Base-by-base conservation (phyloP, 345 rosid genomes). In the Lepidium aucheri region DNA sequence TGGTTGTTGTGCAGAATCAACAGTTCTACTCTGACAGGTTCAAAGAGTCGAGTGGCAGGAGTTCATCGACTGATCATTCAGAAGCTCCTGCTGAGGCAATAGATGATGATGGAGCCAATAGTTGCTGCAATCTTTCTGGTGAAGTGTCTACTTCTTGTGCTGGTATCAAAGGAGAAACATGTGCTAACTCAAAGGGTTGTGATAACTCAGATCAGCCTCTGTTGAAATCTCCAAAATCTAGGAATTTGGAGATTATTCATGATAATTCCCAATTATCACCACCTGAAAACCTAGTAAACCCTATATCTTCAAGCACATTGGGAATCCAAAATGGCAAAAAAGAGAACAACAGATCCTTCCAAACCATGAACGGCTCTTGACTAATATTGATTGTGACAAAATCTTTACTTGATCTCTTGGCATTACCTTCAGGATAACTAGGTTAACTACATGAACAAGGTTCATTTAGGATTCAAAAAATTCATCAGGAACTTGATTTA, bases 131-230 rank as follows among this genome's bases (percentile, higher is more conserved):
- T 75, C 20, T 69, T 70, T 67, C 87, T 47, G 67, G 54, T 16
- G 87, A 81, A 82, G 63, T 75, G 73, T 70, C 86, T 86, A 9
- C 65, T 38, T 73, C 81, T 81, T 72, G 79, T 87, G 30, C 36
- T 38, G 17, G 68, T 17, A 6, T 38, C 56, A 58, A 82, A 67
- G 64, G 40, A 76, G 47, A 33, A 70, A 51, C 17, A 51, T 34
- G 12, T 73, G 63, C 35, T 15, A 44, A 50, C 43, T 36, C 72
- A 33, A 72, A 69, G 52, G 43, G 46, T 26, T 11, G 54, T 43
- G 69, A 38, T 35, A 63, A 57, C 32, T 18, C 75, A 62, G 52
- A 36, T 68, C 65, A 68, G 52, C 47, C 69, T 39, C 22, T 28
- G 5, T 6, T 50, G 49, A 58, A 73, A 41, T 20, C 74, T 34